phyloP scores from a whole-genome alignment of 495 filamentous ascomycete species.

The Annulohypoxylon moriforme region DNA sequence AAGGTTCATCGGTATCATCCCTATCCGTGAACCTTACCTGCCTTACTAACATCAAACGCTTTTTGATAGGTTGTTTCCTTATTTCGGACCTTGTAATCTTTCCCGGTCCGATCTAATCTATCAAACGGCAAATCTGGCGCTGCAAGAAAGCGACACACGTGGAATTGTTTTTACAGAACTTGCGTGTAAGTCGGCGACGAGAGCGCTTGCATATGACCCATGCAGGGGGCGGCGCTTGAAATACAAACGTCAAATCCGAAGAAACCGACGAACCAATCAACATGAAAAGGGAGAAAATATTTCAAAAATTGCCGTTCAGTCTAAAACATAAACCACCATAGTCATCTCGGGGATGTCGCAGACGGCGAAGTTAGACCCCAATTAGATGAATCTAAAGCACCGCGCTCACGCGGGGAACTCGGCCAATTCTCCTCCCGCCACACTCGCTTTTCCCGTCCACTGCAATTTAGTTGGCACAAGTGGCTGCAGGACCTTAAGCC shows the following conservation, averaged over 20 bases:
- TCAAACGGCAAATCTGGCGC: background rate
- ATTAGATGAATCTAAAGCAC: background rate
- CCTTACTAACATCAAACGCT: background rate
- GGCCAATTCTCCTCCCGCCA: slow-evolving; percentile 48
- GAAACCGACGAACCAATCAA: background rate
- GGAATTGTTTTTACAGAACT: background rate
- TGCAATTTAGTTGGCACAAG: slow-evolving; percentile 57
- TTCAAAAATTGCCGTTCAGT: background rate
- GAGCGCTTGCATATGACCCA: no score
- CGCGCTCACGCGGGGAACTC: slow-evolving; percentile 24
- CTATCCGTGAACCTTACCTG: slow-evolving; percentile 15
- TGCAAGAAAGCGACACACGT: background rate
- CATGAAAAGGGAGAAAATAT: background rate
- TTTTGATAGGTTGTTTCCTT: background rate
- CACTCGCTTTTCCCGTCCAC: slow-evolving; percentile 52
- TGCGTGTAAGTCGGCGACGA: background rate
- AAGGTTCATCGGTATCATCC: slow-evolving; percentile 18
- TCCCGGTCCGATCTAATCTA: slow-evolving; percentile 6
- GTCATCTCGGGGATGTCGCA: background rate
- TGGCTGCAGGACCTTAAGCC: slow-evolving; percentile 57
- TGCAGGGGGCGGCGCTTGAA: background rate
- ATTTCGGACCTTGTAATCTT: background rate
- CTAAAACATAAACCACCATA: background rate
- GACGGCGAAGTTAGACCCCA: background rate
- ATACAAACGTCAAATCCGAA: background rate